These are phyloP conservation scores for Cercophora scortea DNA, from an alignment of 495 filamentous ascomycete genomes.

Conservation along the genomic window DNA sequence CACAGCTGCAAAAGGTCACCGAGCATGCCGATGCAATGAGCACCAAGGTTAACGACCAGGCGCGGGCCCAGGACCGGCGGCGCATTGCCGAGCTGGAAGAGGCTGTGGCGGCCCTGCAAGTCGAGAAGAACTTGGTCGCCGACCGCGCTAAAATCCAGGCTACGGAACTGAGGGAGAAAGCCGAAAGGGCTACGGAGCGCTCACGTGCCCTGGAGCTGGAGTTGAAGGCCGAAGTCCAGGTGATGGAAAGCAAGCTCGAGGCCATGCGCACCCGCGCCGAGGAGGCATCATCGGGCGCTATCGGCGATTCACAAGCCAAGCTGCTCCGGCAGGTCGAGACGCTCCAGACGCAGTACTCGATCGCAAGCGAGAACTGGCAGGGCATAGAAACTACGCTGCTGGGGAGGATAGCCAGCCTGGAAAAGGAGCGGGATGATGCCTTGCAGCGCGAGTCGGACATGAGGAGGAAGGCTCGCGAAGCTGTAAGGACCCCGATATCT, in stretches of 20 bases:
- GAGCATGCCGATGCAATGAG: slow-evolving; percentile 60
- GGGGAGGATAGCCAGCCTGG: slow-evolving; percentile 62
- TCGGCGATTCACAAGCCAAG: slow-evolving; percentile 81
- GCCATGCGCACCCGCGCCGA: slow-evolving; percentile 77
- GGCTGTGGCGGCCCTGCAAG: slow-evolving; percentile 58
- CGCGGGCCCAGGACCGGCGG: slow-evolving; percentile 59
- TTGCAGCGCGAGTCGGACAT: slow-evolving; percentile 77
- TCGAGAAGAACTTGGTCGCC: slow-evolving; percentile 67
- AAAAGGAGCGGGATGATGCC: slow-evolving; percentile 85
- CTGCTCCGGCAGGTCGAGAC: slow-evolving; percentile 91
- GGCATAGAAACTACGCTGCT: slow-evolving; percentile 80
- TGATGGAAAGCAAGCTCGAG: slow-evolving; percentile 86
- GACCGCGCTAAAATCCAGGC: slow-evolving; percentile 66
- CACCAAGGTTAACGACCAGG: slow-evolving; percentile 55
- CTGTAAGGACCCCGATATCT: slow-evolving; percentile 43
- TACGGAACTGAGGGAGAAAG: slow-evolving; percentile 58
- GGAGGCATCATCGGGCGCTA: slow-evolving; percentile 76
- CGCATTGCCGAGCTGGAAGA: slow-evolving; percentile 63
- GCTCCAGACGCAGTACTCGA: slow-evolving; percentile 87
- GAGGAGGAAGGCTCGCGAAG: slow-evolving; percentile 77
- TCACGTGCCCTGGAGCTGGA: slow-evolving; percentile 66
- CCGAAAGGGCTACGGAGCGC: slow-evolving; percentile 67
- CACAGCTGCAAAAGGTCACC: slow-evolving; percentile 60
- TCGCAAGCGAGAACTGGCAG: slow-evolving; percentile 96
- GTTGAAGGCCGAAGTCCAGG: slow-evolving; percentile 71